Evolutionary conservation across 345 rosid species (phyloP).

Genomic region (Angophora floribunda): DNA sequence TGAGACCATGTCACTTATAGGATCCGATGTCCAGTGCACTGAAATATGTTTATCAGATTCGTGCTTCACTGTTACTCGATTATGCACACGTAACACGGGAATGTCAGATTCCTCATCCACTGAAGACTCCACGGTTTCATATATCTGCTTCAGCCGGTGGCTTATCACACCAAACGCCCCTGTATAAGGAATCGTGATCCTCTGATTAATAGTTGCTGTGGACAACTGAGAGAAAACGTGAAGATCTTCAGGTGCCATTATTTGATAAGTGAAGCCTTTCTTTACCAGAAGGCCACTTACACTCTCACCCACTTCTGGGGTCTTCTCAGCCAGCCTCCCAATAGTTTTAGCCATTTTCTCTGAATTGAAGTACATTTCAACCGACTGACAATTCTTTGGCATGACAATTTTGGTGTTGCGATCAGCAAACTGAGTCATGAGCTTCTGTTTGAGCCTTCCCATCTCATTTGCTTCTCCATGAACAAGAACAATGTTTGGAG

Average conservation of each 20-base stretch:
- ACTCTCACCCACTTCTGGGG: constrained; percentile 68
- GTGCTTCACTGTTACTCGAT: constrained; percentile 64
- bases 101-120: constrained; percentile 70
- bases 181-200: constrained; percentile 69
- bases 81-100: constrained; percentile 54
- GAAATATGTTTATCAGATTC: constrained; percentile 85
- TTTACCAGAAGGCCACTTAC: constrained; percentile 82
- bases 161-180: constrained; percentile 77
- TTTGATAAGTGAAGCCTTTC: constrained; percentile 93
- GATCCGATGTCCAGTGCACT: constrained; percentile 82
- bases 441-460: constrained; percentile 93
- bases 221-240: constrained; percentile 92
- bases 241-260: constrained; percentile 96
- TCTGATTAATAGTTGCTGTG: constrained; percentile 71
- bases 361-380: constrained; percentile 75
- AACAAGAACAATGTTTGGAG: constrained; percentile 90
- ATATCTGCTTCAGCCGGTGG: constrained; percentile 80
- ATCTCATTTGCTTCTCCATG: constrained; percentile 92
- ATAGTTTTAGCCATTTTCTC: constrained; percentile 93
- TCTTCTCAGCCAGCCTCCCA: constrained; percentile 75
- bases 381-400: constrained; percentile 90
- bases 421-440: constrained; percentile 61
- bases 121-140: constrained; percentile 64
- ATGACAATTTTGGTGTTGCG: constrained; percentile 73
- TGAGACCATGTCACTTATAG: constrained; percentile 87